phyloP scores from a whole-genome alignment of 352 stramenopile species.

The Peronospora belbahrii region DNA sequence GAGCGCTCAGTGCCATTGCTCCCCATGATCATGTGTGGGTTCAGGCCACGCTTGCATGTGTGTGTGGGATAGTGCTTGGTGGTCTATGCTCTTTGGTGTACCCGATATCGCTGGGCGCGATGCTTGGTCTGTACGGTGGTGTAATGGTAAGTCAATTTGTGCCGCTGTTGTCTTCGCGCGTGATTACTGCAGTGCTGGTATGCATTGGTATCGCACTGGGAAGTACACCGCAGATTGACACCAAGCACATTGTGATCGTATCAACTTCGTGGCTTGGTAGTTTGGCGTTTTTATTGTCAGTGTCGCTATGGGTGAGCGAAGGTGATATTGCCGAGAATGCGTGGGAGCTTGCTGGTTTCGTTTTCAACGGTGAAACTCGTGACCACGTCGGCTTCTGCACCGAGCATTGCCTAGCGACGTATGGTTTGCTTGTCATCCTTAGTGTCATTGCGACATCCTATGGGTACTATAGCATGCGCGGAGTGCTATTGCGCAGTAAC shows the following conservation, averaged over 20 bases:
- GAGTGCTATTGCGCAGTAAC: conserved; percentile 24
- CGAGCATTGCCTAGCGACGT: conserved; percentile 51
- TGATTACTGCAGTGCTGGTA: conserved; percentile 46
- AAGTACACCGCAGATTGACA: conserved; percentile 28
- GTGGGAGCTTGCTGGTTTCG: conserved; percentile 56
- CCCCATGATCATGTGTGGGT: conserved; percentile 58
- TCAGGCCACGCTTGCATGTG: conserved; percentile 49
- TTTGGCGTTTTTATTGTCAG: conserved; percentile 53
- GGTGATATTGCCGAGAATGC: conserved; percentile 56
- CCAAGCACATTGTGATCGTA: conserved; percentile 60
- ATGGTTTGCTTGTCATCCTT: conserved; percentile 40
- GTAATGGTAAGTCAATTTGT: conserved; percentile 65
- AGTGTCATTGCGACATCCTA: conserved; percentile 29
- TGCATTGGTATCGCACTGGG: conserved; percentile 35
- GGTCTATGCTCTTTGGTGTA: conserved; percentile 58
- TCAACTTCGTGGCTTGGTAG: conserved; percentile 62
- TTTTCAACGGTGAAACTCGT: conserved; percentile 49
- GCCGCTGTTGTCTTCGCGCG: conserved; percentile 43
- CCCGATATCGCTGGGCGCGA: conserved; percentile 43
- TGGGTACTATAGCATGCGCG: conserved; percentile 43
- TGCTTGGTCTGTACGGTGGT: conserved; percentile 59
- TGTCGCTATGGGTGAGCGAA: conserved; percentile 61
- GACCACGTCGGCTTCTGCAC: conserved; percentile 47
- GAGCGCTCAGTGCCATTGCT: conserved; percentile 42
- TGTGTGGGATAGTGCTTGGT: conserved; percentile 70